Percentiles rank a stretch among this genome's conserved stretches.
Conservation (phyloP, 2,329 filamentous ascomycete genomes). For the Hymenoscyphus infarciens region DNA sequence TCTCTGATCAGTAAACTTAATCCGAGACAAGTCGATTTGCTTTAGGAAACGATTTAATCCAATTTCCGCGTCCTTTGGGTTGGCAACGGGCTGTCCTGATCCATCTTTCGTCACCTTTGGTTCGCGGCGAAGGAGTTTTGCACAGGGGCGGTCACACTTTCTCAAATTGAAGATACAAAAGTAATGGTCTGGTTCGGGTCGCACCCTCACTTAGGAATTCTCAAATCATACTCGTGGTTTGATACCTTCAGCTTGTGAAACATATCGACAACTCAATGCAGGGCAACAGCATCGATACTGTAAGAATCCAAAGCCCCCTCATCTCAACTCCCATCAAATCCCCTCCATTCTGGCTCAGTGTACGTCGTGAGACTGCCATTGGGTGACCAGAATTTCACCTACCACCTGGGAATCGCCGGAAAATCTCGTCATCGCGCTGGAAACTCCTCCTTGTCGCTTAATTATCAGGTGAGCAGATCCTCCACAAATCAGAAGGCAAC, state of each 20-base stretch:
- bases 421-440: neutral
- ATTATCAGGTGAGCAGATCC: neutral
- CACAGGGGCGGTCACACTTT: neutral
- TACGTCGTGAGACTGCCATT: neutral
- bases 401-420: neutral
- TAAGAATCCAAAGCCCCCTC: neutral
- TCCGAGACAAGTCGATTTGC: neutral
- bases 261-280: neutral
- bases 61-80: neutral
- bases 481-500: neutral
- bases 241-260: neutral
- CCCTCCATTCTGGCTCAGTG: neutral
- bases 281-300: neutral
- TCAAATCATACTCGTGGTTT: neutral
- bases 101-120: neutral
- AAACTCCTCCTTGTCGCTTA: neutral
- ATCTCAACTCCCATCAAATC: neutral
- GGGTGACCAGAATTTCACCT: neutral
- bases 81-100: neutral
- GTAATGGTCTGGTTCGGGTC: neutral
- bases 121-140: no score
- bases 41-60: neutral
- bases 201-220: neutral
- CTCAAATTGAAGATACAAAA: neutral
- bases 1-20: neutral